Evolutionary conservation across 805 yeast genomes (phyloP), one percentile per base, ranked within the genome.

Genomic region (Saturnispora besseyi): DNA sequence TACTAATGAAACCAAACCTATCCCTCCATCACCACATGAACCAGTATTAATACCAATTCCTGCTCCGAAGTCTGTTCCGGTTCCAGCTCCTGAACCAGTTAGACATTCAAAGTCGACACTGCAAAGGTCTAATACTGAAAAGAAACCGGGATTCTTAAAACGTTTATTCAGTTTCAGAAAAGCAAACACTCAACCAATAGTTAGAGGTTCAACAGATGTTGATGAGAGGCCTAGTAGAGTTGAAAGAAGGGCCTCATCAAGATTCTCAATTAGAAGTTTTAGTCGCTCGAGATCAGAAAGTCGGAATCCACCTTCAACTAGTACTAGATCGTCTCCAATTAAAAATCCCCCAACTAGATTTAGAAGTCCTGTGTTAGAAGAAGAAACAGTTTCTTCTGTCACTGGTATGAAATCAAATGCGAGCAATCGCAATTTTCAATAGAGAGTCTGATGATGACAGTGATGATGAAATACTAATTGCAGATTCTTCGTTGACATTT

Each of bases 371-470:
- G 26, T 43, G 2, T 18, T 43, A 9, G 45, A 43, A 32, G 45
- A 31, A 9, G 46, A 33, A 44, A 29, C 46, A 8, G 22, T 11
- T 18, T 30, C 34, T 36, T 29, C 43, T 21, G 30, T 40, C 15
- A 28, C 11, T 37, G 51, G 38, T 9, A 28, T 31, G 34, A 41
- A 37, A 21, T 37, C 49, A 24, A 31, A 26, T 1, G 54, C 45
- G 53, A 50, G 53, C 50, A 50, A 50, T 50, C 50, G 50, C 36
- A 46, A 32, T 31, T 34, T 18, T 6, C 37, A 31, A 38, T 36
- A 26, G 29, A 37, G 42, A 45, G 5, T 8, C 21, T 26, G 31
- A 40, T 22, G 9, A 9, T 22, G 32, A 44, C 29, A 7, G 15
- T 33, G 31, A 22, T 33, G 18, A 33, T 13, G 37, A 33, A 33